Evolutionary conservation across 257 asterid species (phyloP), one percentile per base, ranked within the genome.

Genomic region (Solanum virginianum): DNA sequence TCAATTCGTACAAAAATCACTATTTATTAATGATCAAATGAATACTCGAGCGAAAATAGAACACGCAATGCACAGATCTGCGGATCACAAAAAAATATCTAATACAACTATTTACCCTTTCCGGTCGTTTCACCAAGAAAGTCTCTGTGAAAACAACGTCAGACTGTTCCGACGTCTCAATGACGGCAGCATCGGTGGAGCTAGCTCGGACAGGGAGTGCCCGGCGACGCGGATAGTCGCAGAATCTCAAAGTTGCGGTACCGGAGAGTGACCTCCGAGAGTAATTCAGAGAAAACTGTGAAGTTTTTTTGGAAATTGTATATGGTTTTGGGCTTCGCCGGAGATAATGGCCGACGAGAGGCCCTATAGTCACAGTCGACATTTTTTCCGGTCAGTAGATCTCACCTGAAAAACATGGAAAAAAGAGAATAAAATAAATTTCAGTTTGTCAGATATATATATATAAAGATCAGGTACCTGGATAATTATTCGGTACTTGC

Each of bases 321-420:
- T 72, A 83, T n/a, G 82, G 59, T 15, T 84, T 89, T 14, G 87
- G 86, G 81, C 83, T 43, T 29, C 89, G 89, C 45, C 75, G 88
- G 88, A 85, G 29, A 85, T 80, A 32, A 16, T 74, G 87, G 56
- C 85, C 88, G 85, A 84, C 85, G 81, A 90, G 80, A 20, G 93
- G 91, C 86, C 84, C 88, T 9, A 87, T 80, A 36, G 91, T 86
- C 57, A 92, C 85, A 6, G 91, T 84, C 5, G 97, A 92, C 97
- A 93, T 92, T 68, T 83, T 71, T 29, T 17, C 66, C 47, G 66
- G 45, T 29, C 17, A 32, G 26, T 79, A 5, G 83, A 53, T 77
- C 29, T 77, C 82, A 77, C 65, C 83, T 79, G 66, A 16, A 75
- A 47, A 74, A 8, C 39, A 74, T 74, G 63, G 68, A 85, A 51